Evolutionary conservation across 768 basidiomycete genomes (phyloP), one percentile per base, ranked within the genome.

Genomic region (Lactarius sp.): DNA sequence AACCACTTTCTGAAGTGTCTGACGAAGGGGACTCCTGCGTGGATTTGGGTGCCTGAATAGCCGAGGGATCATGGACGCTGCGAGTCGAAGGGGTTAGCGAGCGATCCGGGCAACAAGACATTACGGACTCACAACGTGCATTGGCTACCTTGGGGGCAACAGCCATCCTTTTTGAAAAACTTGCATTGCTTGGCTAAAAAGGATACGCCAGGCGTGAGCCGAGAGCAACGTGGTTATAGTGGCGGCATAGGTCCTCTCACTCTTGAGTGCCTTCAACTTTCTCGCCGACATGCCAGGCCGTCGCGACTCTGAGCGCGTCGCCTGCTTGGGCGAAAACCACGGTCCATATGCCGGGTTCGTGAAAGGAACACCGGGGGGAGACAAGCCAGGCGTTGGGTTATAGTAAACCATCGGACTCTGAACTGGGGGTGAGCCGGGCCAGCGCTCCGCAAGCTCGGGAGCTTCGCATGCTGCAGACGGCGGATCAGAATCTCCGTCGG

Each of bases 131-230:
- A 68, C 68, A 67, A 68, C 16, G 68, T 68, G 34, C 68, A 68
- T 33, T 44, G 51, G 27, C 14, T 59, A 33, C 68, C 68, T 39
- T 60, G 61, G 2, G 66, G 68, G 31, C 68, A 68, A 10, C 36
- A 41, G 16, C 68, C 68, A 9, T 67, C 62, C 52, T 58, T 60
- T 50, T 59, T 60, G 56, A 58, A 67, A 22, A 64, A 67, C 41
- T 67, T 66, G 41, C 68, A 68, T 9, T 58, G 60, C 41, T 68
- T 68, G 46, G 66, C 68, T 68, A 36, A 36, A 36, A 42, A 36
- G 27, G 46, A 14, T 33, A 50, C 10, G 27, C 31, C 31, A 8
- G 31, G 18, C 16, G 52, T 62, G 44, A 66, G 64, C 37, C 3
- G 13, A 46, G 34, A 34, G 6, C n/a, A 44, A n/a, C 27, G 18